Base-by-base conservation (phyloP, 2,329 filamentous ascomycete genomes). In the Orbilia blumenaviensis region DNA sequence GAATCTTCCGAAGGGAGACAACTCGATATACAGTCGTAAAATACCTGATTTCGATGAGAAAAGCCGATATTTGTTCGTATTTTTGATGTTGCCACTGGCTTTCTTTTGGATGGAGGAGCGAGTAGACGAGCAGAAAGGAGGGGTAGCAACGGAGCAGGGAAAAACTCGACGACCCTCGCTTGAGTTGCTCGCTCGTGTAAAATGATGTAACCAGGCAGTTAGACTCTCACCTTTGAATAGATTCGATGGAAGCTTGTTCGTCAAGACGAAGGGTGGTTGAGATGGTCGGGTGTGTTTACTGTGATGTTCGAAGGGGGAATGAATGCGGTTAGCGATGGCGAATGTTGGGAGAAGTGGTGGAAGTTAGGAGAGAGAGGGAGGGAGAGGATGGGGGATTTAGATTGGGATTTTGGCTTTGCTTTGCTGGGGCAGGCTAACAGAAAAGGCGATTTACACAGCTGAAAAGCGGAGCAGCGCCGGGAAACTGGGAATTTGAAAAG, bases 131-230 rank as follows among this genome's bases (percentile, higher is more conserved):
- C 48, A 54, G 71, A 68, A 75, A 75, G 71, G 71, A 75, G 71
- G 71, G 71, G 71, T 75, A 75, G 71, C 63, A 68, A 44, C 69
- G 63, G 63, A 58, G 44, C 32, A 64, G 36, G 64, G 62, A 56
- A 68, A 60, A 68, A 75, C 66, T 68, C 67, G 63, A 68, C 71
- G 71, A 68, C 64, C 21, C 71, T 75, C 64, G 71, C 71, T 75
- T 75, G 71, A 48, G 42, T 46, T 61, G 61, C 63, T 56, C 63
- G 50, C 50, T 75, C 56, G 71, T 63, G 64, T 48, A 60, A 68
- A 68, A 75, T 75, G 71, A 75, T 75, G 71, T 75, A 75, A 75
- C 71, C 71, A 48, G 64, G 58, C 71, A 75, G 71, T 67, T 25
- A 27, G 12, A 54, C 14, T 75, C 62, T 67, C 61, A 62, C 56